Conservation (phyloP, 495 filamentous ascomycete species). For the Aspergillus indologenus region DNA sequence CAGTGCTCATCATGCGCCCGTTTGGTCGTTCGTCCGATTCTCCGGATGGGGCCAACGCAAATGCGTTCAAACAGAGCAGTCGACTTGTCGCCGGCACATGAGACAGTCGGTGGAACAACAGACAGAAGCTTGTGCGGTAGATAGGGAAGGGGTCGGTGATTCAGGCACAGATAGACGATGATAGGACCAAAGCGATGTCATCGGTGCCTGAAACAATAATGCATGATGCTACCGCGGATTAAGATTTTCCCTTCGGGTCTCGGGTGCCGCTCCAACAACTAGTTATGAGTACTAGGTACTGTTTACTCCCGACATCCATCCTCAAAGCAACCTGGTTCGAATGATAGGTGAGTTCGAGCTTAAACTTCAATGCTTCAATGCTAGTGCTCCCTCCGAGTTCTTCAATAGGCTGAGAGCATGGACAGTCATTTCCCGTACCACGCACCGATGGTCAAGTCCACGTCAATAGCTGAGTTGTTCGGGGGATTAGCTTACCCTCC, state of each 20-base stretch:
- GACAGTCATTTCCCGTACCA: background rate
- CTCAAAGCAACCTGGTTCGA: too few relatives aligned
- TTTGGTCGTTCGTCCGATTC: too few relatives aligned
- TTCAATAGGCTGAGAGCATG: background rate
- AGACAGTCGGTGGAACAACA: background rate
- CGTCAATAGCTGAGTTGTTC: conserved; percentile 9
- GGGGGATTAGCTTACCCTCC: background rate
- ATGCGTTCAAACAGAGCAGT: background rate
- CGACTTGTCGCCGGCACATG: background rate
- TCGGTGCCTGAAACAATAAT: conserved; percentile 1
- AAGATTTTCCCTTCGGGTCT: background rate
- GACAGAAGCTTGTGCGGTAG: background rate
- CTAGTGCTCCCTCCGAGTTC: background rate
- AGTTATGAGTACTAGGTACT: too few relatives aligned
- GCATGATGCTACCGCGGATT: background rate
- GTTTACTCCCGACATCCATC: too few relatives aligned
- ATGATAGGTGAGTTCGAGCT: background rate
- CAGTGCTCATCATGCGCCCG: background rate
- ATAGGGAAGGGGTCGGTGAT: background rate
- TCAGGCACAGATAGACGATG: conserved; percentile 1
- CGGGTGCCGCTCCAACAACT: background rate
- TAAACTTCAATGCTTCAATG: background rate
- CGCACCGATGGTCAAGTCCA: background rate
- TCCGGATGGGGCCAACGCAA: background rate
- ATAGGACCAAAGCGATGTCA: background rate